Evolutionary conservation across 768 basidiomycete species (phyloP).

Genomic region (Xerocomus brunneocitrinus): DNA sequence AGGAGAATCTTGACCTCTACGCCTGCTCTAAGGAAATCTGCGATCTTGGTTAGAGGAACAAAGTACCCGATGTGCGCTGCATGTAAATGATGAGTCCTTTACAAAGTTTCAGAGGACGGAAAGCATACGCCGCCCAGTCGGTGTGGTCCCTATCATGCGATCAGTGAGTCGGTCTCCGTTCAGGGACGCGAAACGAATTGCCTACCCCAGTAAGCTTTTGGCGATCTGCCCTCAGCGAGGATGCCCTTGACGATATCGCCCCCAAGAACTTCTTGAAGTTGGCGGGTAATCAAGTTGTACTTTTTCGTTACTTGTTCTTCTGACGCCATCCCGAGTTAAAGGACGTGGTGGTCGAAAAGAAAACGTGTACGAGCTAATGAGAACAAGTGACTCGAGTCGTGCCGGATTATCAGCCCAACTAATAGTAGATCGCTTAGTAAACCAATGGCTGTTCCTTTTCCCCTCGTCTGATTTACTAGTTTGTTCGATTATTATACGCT

Average conservation of each 20-base stretch:
- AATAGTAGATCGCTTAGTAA: too few species aligned
- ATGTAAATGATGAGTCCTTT: background rate
- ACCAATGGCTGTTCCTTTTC: too few species aligned
- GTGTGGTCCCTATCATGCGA: conserved; percentile 67
- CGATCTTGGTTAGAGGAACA: conserved; percentile 90
- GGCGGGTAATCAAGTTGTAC: conserved; percentile 80
- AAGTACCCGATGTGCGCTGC: conserved; percentile 97
- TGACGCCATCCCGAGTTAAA: conserved; percentile 26
- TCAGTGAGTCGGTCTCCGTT: background rate
- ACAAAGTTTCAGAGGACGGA: background rate
- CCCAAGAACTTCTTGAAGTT: conserved; percentile 84
- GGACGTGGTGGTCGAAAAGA: conserved; percentile 4
- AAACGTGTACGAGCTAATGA: background rate
- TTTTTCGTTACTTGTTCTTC: conserved; percentile 38
- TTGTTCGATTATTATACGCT: too few species aligned
- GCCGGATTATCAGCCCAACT: background rate
- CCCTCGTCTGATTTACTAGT: too few species aligned
- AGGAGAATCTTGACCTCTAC: conserved; percentile 83
- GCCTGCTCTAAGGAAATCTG: conserved; percentile 91
- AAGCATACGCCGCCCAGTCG: conserved; percentile 87
- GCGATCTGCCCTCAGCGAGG: conserved; percentile 67
- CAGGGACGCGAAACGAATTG: conserved; percentile 13
- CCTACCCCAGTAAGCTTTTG: conserved; percentile 89
- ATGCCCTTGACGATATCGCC: conserved; percentile 79
- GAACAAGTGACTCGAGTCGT: background rate